Evolutionary conservation across 805 yeast genomes (phyloP), one percentile per base, ranked within the genome.

Genomic region (Teunomyces tritomae): DNA sequence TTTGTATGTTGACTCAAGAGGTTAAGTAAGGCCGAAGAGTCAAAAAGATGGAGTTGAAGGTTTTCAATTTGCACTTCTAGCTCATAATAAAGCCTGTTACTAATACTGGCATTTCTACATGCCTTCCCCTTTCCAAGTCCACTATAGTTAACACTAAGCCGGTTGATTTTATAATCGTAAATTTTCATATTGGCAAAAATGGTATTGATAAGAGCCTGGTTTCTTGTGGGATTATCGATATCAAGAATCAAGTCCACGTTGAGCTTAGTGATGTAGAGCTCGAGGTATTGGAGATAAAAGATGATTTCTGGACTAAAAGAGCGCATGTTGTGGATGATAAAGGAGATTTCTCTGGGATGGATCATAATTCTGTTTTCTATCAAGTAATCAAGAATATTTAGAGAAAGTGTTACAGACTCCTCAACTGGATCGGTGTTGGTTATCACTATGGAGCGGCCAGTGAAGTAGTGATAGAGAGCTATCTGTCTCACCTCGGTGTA

Each of bases 291-390:
- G 9, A 62, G 49, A 39, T 55, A 53, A 9, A 42, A 16, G 8
- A 46, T 20, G 26, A 55, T 43, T 14, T 46, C 39, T 16, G 47
- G 32, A 10, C 39, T 28, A 9, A 37, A 26, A 13, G n/a, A 26
- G 14, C 50, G 43, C 45, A 47, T 50, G 48, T 48, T 57, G 46
- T 39, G 54, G 16, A 53, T 49, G 27, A 49, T 49, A 33, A 45
- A 51, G 24, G 53, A 49, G 43, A 63, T 49, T 5, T 55, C 57
- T 10, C 46, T 46, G 1, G 67, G 67, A 16, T 51, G 39, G 20
- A 64, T 63, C 33, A 50, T 36, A 11, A 64, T 41, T 13, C 52
- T 45, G 46, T 54, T 44, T 1, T n/a, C 28, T 9, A 53, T 44
- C 17, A 64, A 50, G 44, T 63, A 57, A 35, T 51, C 43, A 26